Percentiles rank a stretch among this genome's conserved stretches.
phyloP scores from a whole-genome alignment of 108 stramenopile genomes.

The Aurantiochytrium sp. region DNA sequence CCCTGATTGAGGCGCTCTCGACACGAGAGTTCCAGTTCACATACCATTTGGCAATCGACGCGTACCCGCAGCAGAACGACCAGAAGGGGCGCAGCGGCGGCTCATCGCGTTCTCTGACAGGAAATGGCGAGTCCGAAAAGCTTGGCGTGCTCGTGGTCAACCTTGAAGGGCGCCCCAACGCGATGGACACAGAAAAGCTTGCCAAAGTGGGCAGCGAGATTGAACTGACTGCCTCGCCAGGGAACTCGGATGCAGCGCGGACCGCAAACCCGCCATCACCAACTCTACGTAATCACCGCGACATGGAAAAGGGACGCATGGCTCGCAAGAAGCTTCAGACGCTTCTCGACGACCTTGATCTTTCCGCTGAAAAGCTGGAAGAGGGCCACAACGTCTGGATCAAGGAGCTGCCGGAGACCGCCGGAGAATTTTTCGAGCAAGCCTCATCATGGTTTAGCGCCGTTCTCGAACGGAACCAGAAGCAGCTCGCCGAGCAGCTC shows the following conservation, averaged over 20 bases:
- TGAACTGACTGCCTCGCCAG: not conserved
- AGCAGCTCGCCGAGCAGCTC: not conserved
- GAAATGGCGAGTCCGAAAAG: not conserved
- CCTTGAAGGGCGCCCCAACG: not conserved
- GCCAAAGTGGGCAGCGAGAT: not conserved
- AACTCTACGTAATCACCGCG: not conserved
- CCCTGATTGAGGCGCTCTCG: not conserved
- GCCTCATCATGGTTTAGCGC: not conserved
- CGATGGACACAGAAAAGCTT: not conserved
- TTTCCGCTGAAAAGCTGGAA: not conserved
- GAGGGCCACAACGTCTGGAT: not conserved
- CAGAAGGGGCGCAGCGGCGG: not conserved
- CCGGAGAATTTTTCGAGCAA: not conserved
- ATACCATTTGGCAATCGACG: not conserved
- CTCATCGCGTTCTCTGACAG: not conserved
- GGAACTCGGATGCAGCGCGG: not conserved
- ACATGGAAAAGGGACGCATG: not conserved
- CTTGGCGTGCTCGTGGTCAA: not conserved
- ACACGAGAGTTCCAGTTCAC: not conserved
- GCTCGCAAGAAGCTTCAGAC: not conserved
- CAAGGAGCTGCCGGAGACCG: not conserved
- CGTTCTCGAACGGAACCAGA: not conserved
- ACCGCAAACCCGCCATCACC: not conserved
- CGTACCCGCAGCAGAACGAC: not conserved
- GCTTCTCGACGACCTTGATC: not conserved